These are phyloP conservation scores for Neonectria punicea DNA, from an alignment of 2,329 filamentous ascomycete genomes.

Conservation along the genomic window DNA sequence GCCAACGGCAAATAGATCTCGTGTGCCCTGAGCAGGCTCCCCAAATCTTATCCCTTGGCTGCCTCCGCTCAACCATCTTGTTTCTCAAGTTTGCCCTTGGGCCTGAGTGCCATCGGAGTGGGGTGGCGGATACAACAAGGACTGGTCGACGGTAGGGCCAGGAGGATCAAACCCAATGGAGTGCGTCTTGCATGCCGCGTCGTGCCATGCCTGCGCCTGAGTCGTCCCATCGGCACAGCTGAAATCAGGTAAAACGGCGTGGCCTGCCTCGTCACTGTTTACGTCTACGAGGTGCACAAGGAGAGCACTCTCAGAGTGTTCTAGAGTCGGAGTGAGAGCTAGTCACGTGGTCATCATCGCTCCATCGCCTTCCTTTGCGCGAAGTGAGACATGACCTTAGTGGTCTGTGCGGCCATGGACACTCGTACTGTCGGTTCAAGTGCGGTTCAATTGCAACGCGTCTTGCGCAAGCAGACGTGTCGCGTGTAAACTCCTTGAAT, in stretches of 20 bases:
- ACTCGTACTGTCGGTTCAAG: background rate
- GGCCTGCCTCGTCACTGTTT: constrained; percentile 16
- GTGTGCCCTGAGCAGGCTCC: constrained; percentile 1
- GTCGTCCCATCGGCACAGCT: constrained; percentile 14
- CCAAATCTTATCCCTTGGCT: constrained; percentile 3
- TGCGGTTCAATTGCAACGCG: constrained; percentile 14
- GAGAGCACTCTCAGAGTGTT: background rate
- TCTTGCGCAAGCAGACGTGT: constrained; percentile 5
- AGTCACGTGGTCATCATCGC: background rate
- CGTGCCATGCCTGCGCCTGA: constrained; percentile 11
- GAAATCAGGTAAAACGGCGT: constrained; percentile 5
- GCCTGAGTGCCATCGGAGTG: constrained; percentile 8
- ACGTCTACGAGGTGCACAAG: background rate
- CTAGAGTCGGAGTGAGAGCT: background rate
- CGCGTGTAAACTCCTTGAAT: constrained; percentile 20
- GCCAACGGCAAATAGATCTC: constrained; percentile 3
- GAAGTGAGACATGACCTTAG: background rate
- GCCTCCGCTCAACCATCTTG: constrained; percentile 11
- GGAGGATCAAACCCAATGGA: constrained; percentile 15
- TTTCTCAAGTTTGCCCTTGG: constrained; percentile 10
- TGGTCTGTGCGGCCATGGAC: background rate
- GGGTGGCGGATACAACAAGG: constrained; percentile 6
- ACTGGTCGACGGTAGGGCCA: background rate
- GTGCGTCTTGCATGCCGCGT: constrained; percentile 12
- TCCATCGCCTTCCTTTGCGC: background rate